These are phyloP conservation scores for Saccharomyces hybrid DNA, from an alignment of 1,139 yeast genomes.

Conservation along the genomic window DNA sequence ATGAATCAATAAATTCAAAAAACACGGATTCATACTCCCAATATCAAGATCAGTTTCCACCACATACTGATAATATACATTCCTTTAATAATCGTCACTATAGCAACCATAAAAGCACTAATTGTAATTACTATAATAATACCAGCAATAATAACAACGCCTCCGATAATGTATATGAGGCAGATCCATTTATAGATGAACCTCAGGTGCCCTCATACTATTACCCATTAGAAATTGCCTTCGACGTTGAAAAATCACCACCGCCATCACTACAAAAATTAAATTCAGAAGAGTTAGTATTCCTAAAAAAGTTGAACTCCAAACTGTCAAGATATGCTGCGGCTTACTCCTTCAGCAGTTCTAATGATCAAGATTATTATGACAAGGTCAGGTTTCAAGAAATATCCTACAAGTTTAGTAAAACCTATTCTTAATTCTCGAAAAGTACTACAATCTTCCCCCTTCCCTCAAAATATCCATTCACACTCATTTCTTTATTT, in stretches of 20 bases:
- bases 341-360: conserved; percentile 18
- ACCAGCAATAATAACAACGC: background rate
- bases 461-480: too few relatives aligned
- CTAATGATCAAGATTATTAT: conserved; percentile 24
- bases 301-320: conserved; percentile 14
- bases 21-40: background rate
- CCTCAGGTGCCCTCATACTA: conserved; percentile 3
- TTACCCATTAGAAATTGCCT: conserved; percentile 7
- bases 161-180: background rate
- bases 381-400: conserved; percentile 31
- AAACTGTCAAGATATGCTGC: conserved; percentile 21
- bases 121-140: background rate
- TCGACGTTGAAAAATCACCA: background rate
- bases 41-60: background rate
- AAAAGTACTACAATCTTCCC: background rate
- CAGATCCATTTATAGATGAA: background rate
- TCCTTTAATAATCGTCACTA: background rate
- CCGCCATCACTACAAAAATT: conserved; percentile 1
- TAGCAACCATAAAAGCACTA: background rate
- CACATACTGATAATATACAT: background rate
- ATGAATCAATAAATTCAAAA: background rate
- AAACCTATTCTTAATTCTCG: conserved; percentile 20
- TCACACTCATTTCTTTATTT: background rate
- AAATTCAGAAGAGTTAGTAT: conserved; percentile 9
- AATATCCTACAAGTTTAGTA: conserved; percentile 29